These are phyloP conservation scores for Paraleonurus japonicus DNA, from an alignment of 257 asterid genomes.

Conservation along the genomic window DNA sequence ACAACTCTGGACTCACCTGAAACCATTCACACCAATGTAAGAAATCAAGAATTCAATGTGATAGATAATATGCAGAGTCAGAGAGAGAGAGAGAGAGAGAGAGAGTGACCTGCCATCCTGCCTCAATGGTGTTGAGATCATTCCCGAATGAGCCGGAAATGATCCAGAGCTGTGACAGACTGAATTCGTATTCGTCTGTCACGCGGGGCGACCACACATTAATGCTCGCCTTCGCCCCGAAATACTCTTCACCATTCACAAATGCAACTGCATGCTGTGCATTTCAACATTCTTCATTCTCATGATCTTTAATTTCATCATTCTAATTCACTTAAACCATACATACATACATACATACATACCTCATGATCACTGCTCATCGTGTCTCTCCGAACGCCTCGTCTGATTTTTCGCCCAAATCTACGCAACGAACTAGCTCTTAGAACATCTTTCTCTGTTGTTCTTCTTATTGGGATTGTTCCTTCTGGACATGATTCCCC, in stretches of 20 bases:
- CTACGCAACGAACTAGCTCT: constrained; percentile 58
- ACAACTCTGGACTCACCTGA: constrained; percentile 84
- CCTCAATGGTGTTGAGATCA: constrained; percentile 98
- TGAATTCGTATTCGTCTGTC: constrained; percentile 80
- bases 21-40: neutral
- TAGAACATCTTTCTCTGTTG: constrained; percentile 63
- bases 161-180: constrained; percentile 89
- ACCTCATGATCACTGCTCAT: constrained; percentile 92
- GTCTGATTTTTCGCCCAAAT: constrained; percentile 67
- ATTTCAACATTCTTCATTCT: too few species aligned
- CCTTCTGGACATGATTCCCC: constrained; percentile 85
- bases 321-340: too few species aligned
- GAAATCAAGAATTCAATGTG: neutral
- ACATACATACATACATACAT: too few species aligned
- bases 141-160: constrained; percentile 87
- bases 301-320: too few species aligned
- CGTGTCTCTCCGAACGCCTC: constrained; percentile 69
- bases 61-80: too few species aligned
- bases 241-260: constrained; percentile 79
- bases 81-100: constrained; percentile 3
- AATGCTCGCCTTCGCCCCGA: constrained; percentile 90
- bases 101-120: constrained; percentile 90
- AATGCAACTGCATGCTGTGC: constrained; percentile 90
- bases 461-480: constrained; percentile 75
- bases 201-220: constrained; percentile 94